Percentiles rank a stretch among this genome's conserved stretches.
Conservation (phyloP, 2,329 filamentous ascomycete genomes). For the Paecilomyces niveus region DNA sequence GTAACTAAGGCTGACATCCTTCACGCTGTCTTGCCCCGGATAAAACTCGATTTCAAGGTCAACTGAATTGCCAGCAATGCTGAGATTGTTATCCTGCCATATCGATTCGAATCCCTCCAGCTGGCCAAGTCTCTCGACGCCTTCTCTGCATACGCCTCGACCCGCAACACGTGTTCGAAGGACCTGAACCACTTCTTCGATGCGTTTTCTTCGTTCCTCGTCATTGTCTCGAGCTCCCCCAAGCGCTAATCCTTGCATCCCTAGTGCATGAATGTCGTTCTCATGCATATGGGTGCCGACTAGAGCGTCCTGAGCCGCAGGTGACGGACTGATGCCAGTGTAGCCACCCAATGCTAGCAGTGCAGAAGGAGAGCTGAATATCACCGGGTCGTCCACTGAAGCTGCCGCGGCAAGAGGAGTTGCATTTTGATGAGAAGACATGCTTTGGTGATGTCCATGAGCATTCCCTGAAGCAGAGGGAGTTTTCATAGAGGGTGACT, state of each 20-base stretch:
- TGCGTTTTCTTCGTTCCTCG: constrained; percentile 33
- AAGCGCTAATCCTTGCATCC: constrained; percentile 32
- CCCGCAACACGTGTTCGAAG: constrained; percentile 35
- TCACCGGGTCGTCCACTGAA: constrained; percentile 34
- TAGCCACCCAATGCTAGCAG: constrained; percentile 37
- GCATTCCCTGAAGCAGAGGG: constrained; percentile 33
- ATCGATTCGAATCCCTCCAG: constrained; percentile 40
- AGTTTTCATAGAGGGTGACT: constrained; percentile 39
- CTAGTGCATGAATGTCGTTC: constrained; percentile 31
- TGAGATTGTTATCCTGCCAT: constrained; percentile 41
- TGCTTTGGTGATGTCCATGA: constrained; percentile 26
- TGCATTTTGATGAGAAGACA: constrained; percentile 35
- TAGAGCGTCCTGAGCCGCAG: constrained; percentile 29
- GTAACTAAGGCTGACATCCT: constrained; percentile 37
- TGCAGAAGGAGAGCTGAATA: constrained; percentile 40
- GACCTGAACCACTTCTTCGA: constrained; percentile 34
- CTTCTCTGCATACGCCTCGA: constrained; percentile 37
- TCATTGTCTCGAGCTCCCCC: constrained; percentile 31
- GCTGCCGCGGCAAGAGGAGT: constrained; percentile 34
- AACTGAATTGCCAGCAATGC: constrained; percentile 40
- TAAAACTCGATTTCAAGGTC: constrained; percentile 42
- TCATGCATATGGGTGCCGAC: constrained; percentile 31
- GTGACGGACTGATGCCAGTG: constrained; percentile 33
- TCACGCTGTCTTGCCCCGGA: constrained; percentile 31
- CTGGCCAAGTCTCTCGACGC: constrained; percentile 34